phyloP scores from a whole-genome alignment of 1,284 basidiomycete species.

The Gastroboletus turbinatus region DNA sequence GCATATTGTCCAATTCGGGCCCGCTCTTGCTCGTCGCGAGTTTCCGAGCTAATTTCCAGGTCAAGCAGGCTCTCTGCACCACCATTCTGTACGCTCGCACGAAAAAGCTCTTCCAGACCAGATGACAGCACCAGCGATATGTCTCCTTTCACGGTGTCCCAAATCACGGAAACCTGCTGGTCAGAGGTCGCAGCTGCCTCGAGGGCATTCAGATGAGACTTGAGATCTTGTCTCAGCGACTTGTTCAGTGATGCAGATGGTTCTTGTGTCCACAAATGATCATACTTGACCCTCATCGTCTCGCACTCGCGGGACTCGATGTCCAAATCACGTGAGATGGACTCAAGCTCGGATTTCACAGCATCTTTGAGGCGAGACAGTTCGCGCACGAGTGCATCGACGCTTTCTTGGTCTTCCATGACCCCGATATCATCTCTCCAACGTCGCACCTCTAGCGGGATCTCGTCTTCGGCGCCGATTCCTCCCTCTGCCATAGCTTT shows the following conservation, averaged over 20 bases:
- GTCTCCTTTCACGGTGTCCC: conserved; percentile 72
- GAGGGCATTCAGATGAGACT: conserved; percentile 73
- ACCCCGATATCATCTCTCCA: conserved; percentile 78
- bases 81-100: conserved; percentile 51
- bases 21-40: conserved; percentile 66
- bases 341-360: conserved; percentile 63
- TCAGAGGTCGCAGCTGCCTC: conserved; percentile 82
- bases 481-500: conserved; percentile 76
- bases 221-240: conserved; percentile 75
- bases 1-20: conserved; percentile 67
- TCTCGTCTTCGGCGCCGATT: conserved; percentile 63
- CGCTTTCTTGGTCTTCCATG: conserved; percentile 64
- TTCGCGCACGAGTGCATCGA: conserved; percentile 62
- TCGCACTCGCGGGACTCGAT: conserved; percentile 83
- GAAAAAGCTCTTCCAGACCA: conserved; percentile 72
- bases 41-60: conserved; percentile 62
- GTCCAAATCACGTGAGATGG: conserved; percentile 65
- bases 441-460: conserved; percentile 71
- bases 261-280: conserved; percentile 87
- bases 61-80: conserved; percentile 63
- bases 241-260: conserved; percentile 79
- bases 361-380: conserved; percentile 62
- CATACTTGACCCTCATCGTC: conserved; percentile 81
- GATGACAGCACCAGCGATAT: conserved; percentile 66
- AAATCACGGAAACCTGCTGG: conserved; percentile 71